Evolutionary conservation across 768 basidiomycete genomes (phyloP).

Genomic region (Suillus subaureus): DNA sequence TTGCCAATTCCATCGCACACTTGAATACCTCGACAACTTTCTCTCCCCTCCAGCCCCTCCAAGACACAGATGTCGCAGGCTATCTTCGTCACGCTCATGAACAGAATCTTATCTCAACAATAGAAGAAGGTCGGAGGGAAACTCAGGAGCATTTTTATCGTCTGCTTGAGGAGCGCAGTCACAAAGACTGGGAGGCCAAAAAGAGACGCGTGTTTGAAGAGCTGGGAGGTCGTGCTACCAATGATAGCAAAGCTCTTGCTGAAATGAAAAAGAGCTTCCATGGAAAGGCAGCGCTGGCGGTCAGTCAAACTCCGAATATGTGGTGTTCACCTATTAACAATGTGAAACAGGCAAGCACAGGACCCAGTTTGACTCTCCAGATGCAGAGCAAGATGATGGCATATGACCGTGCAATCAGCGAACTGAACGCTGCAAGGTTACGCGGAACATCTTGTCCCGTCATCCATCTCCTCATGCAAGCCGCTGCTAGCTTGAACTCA

Average conservation of each 20-base stretch:
- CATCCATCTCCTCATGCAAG: constrained; percentile 70
- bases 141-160: constrained; percentile 87
- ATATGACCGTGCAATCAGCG: constrained; percentile 81
- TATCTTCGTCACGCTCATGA: constrained; percentile 95
- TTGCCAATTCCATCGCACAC: constrained; percentile 81
- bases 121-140: constrained; percentile 85
- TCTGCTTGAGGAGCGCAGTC: constrained; percentile 71
- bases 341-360: constrained; percentile 40
- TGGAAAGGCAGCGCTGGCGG: constrained; percentile 56
- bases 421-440: constrained; percentile 74
- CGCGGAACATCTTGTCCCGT: constrained; percentile 77
- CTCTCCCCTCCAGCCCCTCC: constrained; percentile 87
- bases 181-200: constrained; percentile 86
- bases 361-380: constrained; percentile 66
- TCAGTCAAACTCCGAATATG: constrained; percentile 32
- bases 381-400: constrained; percentile 97
- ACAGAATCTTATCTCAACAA: constrained; percentile 91
- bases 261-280: constrained; percentile 67
- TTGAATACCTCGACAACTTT: constrained; percentile 83
- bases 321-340: constrained; percentile 11
- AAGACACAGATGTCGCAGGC: constrained; percentile 92
- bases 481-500: constrained; percentile 57
- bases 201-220: constrained; percentile 91
- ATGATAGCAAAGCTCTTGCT: constrained; percentile 54
- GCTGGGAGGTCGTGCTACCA: constrained; percentile 67